Base-by-base conservation (phyloP, 179 eudicot genomes). In the Gypsophila paniculata region DNA sequence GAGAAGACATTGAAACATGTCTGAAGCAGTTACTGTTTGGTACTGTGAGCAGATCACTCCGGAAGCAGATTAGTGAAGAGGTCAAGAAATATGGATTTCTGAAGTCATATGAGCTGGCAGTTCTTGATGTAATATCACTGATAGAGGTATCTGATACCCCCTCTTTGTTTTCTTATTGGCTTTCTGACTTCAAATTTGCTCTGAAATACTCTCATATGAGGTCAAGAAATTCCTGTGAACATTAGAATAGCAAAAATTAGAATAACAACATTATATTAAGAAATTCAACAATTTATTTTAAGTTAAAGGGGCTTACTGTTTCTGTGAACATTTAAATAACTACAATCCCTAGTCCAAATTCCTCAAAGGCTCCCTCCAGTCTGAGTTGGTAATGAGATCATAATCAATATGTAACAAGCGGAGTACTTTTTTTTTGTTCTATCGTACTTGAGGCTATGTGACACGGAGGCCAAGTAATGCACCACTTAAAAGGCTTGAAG, bases 11-110 rank as follows among this genome's bases (percentile, higher is more conserved):
- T 63, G 97, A 94, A 84, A 81, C 82, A 74, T 82, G 90, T 77
- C 88, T 94, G 71, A 89, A 81, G 84, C 90, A 91, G 79, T 82
- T 94, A 78, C 81, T 84, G 58, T 91, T 89, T 78, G 99, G 99
- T 67, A 85, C 99, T 66, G 86, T 94, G 58, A 83, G 89, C 80
- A 83, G 91, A 80, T 79, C 89, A 62, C 91, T 94, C 58, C 89
- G 97, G 52, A 74, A 61, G 76, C 90, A 87, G 79, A 77, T 91
- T 66, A 77, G 88, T 66, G 91, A 81, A 75, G 97, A 82, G 80
- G 85, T 85, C 88, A 83, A 78, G 81, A 87, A 77, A 77, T 79
- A 80, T 78, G 92, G 90, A 48, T 91, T 83, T 77, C 83, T 94
- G 46, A 83, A 88, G 80, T 82, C 87, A 66, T 80, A 83, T 81